A percentile compares a stretch with the other conserved stretches of the same genome.
phyloP scores from a whole-genome alignment of 306 rosid genomes.

The Trifolium subterraneum region DNA sequence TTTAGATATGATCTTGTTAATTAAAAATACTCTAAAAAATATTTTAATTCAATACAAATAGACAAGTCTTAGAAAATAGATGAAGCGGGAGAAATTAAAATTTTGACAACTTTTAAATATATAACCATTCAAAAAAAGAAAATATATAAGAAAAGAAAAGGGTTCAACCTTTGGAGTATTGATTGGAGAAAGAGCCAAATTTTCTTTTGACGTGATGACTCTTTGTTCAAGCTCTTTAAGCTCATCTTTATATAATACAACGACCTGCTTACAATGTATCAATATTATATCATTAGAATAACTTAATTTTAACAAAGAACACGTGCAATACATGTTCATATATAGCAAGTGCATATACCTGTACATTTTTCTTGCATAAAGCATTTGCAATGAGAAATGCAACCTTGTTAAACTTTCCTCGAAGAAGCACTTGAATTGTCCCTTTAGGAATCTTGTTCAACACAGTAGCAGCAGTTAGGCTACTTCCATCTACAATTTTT shows the following conservation, averaged over 20 bases:
- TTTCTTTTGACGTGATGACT: conserved; percentile 13
- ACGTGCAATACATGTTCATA: too few species aligned
- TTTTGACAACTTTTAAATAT: too few species aligned
- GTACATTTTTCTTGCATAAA: conserved; percentile 46
- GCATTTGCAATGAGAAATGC: conserved; percentile 25
- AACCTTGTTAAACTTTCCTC: conserved; percentile 57
- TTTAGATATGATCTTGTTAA: too few species aligned
- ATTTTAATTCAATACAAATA: too few species aligned
- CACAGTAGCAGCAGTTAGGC: conserved; percentile 61
- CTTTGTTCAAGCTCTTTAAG: conserved; percentile 49
- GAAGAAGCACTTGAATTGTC: conserved; percentile 59
- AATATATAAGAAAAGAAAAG: too few species aligned
- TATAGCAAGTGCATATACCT: conserved; percentile 32
- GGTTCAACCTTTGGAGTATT: conserved; percentile 48
- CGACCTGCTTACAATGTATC: conserved; percentile 44
- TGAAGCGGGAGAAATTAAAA: too few species aligned
- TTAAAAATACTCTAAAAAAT: too few species aligned
- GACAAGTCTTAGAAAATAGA: too few species aligned
- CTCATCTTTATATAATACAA: conserved; percentile 43
- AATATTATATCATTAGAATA: not conserved
- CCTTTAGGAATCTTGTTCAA: conserved; percentile 61
- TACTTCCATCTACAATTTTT: conserved; percentile 79
- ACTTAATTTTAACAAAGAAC: too few species aligned
- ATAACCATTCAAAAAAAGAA: too few species aligned
- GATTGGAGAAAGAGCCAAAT: conserved; percentile 42